A percentile compares a stretch with the other conserved stretches of the same genome.
Evolutionary conservation across 345 rosid species (phyloP).

Genomic region (Odontarrhena argentea): DNA sequence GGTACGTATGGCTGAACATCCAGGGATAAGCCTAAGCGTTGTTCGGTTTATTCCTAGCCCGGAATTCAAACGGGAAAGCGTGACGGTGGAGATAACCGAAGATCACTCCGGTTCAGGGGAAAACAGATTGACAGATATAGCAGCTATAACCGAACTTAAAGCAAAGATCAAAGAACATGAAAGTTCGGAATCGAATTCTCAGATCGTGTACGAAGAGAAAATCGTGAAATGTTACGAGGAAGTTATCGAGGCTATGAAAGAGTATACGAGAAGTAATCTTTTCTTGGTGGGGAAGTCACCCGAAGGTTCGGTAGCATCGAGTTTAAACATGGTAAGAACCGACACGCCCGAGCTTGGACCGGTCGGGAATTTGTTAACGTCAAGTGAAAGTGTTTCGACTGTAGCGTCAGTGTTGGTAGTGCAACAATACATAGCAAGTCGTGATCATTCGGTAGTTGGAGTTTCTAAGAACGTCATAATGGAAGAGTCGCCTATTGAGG

Average conservation of each 20-base stretch:
- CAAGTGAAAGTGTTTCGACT: slow-evolving; percentile 48
- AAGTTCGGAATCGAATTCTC: slow-evolving; percentile 8
- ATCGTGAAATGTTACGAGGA: slow-evolving; percentile 44
- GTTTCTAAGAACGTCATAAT: slow-evolving; percentile 7
- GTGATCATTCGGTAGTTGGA: not conserved
- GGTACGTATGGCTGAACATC: slow-evolving; percentile 79
- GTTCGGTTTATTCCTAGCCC: slow-evolving; percentile 50
- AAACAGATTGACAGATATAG: slow-evolving; percentile 40
- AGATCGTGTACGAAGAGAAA: slow-evolving; percentile 50
- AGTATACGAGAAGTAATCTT: slow-evolving; percentile 47
- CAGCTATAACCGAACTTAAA: slow-evolving; percentile 44
- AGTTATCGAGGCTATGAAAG: slow-evolving; percentile 39
- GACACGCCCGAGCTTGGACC: slow-evolving; percentile 44
- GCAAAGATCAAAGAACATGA: slow-evolving; percentile 32
- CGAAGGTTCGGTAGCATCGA: slow-evolving; percentile 43
- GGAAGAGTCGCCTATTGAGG: slow-evolving; percentile 21
- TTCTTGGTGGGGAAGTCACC: slow-evolving; percentile 62
- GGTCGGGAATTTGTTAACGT: slow-evolving; percentile 41
- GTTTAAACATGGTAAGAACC: slow-evolving; percentile 35
- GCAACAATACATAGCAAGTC: slow-evolving; percentile 46
- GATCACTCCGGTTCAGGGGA: slow-evolving; percentile 25
- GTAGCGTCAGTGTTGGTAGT: slow-evolving; percentile 56
- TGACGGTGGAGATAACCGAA: slow-evolving; percentile 39
- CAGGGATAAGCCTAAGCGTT: slow-evolving; percentile 60
- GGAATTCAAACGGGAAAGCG: slow-evolving; percentile 46